Percentiles rank a stretch among this genome's conserved stretches.
phyloP scores from a whole-genome alignment of 2,329 filamentous ascomycete species.

The Paradendryphiella salina region DNA sequence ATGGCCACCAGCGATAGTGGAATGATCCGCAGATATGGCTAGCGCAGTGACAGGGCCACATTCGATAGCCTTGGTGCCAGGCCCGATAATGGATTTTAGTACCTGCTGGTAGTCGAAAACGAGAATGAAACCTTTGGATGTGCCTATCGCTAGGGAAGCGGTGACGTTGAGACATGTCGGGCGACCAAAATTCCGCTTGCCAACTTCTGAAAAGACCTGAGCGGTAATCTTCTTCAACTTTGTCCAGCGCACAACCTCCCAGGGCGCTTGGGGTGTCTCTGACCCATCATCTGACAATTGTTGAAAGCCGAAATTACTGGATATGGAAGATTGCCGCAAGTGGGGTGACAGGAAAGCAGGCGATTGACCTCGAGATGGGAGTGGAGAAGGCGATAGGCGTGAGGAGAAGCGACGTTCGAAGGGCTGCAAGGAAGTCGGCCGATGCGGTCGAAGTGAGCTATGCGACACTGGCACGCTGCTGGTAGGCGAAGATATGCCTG shows the following conservation, averaged over 20 bases:
- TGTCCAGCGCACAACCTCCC: slow-evolving; percentile 97
- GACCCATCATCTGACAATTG: slow-evolving; percentile 57
- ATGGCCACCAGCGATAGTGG: slow-evolving; percentile 88
- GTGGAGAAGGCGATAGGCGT: slow-evolving; percentile 67
- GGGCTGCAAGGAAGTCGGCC: slow-evolving; percentile 82
- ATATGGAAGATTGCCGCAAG: slow-evolving; percentile 78
- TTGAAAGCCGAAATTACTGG: slow-evolving; percentile 66
- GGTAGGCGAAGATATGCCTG: slow-evolving; percentile 63
- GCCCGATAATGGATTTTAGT: slow-evolving; percentile 89
- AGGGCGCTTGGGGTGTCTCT: slow-evolving; percentile 73
- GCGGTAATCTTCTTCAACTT: slow-evolving; percentile 85
- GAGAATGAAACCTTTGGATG: slow-evolving; percentile 89
- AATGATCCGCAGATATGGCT: slow-evolving; percentile 90
- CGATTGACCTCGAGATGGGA: slow-evolving; percentile 66
- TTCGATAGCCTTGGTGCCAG: slow-evolving; percentile 91
- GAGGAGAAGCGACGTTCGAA: slow-evolving; percentile 96
- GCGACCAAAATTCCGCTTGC: slow-evolving; percentile 87
- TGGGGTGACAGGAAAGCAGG: slow-evolving; percentile 76
- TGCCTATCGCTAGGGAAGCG: slow-evolving; percentile 85
- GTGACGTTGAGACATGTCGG: slow-evolving; percentile 90
- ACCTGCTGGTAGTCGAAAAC: slow-evolving; percentile 98
- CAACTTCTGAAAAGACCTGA: slow-evolving; percentile 89
- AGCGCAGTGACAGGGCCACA: slow-evolving; percentile 85
- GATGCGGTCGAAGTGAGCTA: slow-evolving; percentile 70
- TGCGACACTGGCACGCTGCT: slow-evolving; percentile 74